phyloP scores from a whole-genome alignment of 345 rosid species.

The Boechera retrofracta region DNA sequence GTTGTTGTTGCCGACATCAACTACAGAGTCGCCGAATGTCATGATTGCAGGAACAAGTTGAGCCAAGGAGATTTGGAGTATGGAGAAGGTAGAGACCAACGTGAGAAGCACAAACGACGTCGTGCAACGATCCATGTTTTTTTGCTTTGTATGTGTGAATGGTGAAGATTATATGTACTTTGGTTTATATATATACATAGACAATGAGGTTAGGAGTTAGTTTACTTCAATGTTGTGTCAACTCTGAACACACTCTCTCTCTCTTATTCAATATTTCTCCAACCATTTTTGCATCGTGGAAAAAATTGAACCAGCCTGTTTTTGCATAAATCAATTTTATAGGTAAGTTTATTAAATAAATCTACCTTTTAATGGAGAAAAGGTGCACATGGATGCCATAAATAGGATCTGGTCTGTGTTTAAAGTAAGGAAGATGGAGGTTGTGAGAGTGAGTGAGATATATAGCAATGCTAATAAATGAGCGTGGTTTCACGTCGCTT shows the following conservation, averaged over 20 bases:
- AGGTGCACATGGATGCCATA: slow-evolving; percentile 42
- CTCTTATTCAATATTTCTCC: slow-evolving; percentile 33
- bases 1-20: slow-evolving; percentile 94
- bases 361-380: slow-evolving; percentile 23
- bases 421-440: slow-evolving; percentile 48
- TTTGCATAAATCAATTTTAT: not conserved
- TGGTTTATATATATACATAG: slow-evolving; percentile 28
- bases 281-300: slow-evolving; percentile 34
- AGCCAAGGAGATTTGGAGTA: slow-evolving; percentile 25
- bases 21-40: slow-evolving; percentile 86
- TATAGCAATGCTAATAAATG: slow-evolving; percentile 41
- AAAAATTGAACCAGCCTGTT: slow-evolving; percentile 36
- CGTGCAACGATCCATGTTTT: slow-evolving; percentile 33
- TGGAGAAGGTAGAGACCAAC: slow-evolving; percentile 24
- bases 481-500: slow-evolving; percentile 45
- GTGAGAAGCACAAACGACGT: slow-evolving; percentile 24
- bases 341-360: not conserved
- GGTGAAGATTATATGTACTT: slow-evolving; percentile 17
- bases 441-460: slow-evolving; percentile 38
- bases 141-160: slow-evolving; percentile 35
- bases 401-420: slow-evolving; percentile 36
- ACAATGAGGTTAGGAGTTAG: slow-evolving; percentile 32
- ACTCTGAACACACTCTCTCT: slow-evolving; percentile 15
- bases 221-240: slow-evolving; percentile 33
- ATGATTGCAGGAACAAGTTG: slow-evolving; percentile 73